Base-by-base conservation (phyloP, 768 basidiomycete genomes). In the Tylopilus felleus region DNA sequence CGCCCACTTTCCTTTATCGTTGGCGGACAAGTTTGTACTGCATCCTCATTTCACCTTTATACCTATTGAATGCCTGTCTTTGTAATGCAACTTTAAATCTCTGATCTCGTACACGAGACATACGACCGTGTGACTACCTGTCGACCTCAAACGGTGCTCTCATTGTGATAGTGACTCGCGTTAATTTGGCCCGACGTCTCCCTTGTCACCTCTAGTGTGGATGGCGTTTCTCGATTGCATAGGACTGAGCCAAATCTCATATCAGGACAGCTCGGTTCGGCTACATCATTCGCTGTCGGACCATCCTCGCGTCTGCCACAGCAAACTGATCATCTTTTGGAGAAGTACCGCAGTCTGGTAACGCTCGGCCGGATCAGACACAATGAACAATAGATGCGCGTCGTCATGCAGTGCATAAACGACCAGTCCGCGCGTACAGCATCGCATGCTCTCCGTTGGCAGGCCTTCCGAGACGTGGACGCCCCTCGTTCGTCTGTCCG, bases 331-430 rank as follows among this genome's bases (percentile, higher is more conserved):
- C 54, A 27, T 17, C 54, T 31, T 29, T 23, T 38, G 3, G 38
- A 45, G 8, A 38, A 16, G 13, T 33, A 14, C 35, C 72, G 75
- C 8, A 72, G 71, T 2, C 60, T 80, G 21, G 77, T 81, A 1
- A 71, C 76, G 0, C 68, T 75, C 16, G 80, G 81, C 1, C 63
- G 72, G 49, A 71, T 83, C 42, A 58, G 73, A 56, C 75, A 76
- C 63, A 79, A 84, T 55, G 76, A 77, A 41, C 79, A 81, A 47
- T 82, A 84, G 59, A 71, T 83, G 33, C 63, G 81, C 21, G 76
- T 74, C 12, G 68, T 82, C 17, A 79, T 33, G 31, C 31, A 33
- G 31, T 33, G 31, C 31, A 12, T 33, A 33, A 5, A 33, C 12
- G 5, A 7, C 31, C 31, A 2, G 7, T 7, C 31, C 12, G 31